Base-by-base conservation (phyloP, 2,329 filamentous ascomycete genomes). In the Penicillium sp. region DNA sequence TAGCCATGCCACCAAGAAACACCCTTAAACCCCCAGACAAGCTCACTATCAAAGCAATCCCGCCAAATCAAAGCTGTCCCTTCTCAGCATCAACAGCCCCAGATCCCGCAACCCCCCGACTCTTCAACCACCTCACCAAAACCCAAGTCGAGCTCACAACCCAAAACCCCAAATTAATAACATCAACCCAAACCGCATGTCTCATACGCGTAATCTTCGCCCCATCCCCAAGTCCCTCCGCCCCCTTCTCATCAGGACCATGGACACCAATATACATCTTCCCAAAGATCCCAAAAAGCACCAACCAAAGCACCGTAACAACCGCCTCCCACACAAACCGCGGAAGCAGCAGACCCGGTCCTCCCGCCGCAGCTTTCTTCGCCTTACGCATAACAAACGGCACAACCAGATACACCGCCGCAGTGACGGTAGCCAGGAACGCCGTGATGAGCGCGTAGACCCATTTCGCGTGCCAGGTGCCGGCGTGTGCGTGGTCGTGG, bases 211-310 rank as follows among this genome's bases (percentile, higher is more conserved):
- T 73, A 49, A 92, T 78, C 41, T 58, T 63, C 13, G 39, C 41
- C 31, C 46, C 50, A 50, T 60, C 56, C 27, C 44, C 49, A n/a
- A 54, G 30, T 13, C 9, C 30, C 4, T 33, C 12, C 16, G 16
- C 25, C 3, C 25, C 27, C 30, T 50, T 40, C 2, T 18, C 36
- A 27, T n/a, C n/a, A n/a, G n/a, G n/a, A n/a, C 11, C 30, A 50
- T 89, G 68, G 61, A 84, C 83, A 46, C 80, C 70, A 64, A 95
- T 87, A 75, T 86, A 95, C 77, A 92, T 82, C 60, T 79, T 83
- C 46, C 84, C 90, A 66, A 95, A 95, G 52, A 93, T 74, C 14
- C 89, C 90, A 67, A 95, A 95, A 5, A 93, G 77, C 2, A 83
- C 81, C 52, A 89, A 82, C 85, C 88, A 95, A 27, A 95, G 79